Evolutionary conservation across 73 alveolate species (phyloP).

Genomic region (Paramecium sonneborni): DNA sequence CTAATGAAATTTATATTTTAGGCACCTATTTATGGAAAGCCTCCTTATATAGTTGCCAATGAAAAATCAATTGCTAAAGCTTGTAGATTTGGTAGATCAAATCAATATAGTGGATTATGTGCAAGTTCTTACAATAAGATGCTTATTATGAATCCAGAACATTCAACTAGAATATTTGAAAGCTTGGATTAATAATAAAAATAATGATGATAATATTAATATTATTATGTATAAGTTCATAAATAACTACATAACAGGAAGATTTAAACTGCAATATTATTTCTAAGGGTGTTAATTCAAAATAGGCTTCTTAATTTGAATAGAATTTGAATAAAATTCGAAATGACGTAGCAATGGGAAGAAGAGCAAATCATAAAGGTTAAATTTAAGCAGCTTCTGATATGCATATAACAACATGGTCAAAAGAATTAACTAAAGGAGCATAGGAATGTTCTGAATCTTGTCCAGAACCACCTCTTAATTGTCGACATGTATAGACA

Average conservation of each 20-base stretch:
- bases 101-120: constrained; percentile 5
- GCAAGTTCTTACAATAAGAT: background rate
- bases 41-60: background rate
- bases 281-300: background rate
- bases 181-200: background rate
- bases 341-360: background rate
- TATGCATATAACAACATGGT: constrained; percentile 5
- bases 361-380: background rate
- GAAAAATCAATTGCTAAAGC: constrained; percentile 46
- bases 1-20: background rate
- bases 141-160: background rate
- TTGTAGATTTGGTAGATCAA: constrained; percentile 54
- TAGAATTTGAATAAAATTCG: background rate
- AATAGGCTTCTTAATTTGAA: constrained; percentile 11
- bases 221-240: background rate
- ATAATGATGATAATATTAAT: background rate
- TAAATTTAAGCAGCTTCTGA: background rate
- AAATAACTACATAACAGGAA: background rate
- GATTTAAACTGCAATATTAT: background rate
- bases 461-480: background rate
- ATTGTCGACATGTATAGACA: background rate
- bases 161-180: background rate
- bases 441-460: background rate
- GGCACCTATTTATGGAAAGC: constrained; percentile 10
- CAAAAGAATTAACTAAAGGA: background rate